Base-by-base conservation (phyloP, 164 flowering plant genomes). In the Pachysandra terminalis region DNA sequence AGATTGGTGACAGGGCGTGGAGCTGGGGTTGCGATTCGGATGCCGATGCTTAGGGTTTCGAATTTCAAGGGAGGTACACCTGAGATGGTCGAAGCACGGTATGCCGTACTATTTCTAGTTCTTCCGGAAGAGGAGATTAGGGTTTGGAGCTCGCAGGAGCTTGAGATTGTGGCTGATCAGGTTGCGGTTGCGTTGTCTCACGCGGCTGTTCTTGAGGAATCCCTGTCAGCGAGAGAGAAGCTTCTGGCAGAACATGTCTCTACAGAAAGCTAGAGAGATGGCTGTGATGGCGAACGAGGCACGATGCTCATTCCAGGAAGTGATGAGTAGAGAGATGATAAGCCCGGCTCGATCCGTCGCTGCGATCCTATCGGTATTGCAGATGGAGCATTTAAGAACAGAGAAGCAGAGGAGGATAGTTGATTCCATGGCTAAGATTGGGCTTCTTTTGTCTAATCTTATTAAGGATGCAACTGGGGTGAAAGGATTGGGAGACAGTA, bases 101-200 rank as follows among this genome's bases (percentile, higher is more conserved):
- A 78, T 58, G 79, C 74, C 0, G 40, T 80, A 0, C 63, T 80
- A 21, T 79, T 80, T n/a, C 61, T 80, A 68, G 75, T 80, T 25
- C 72, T 78, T 25, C 81, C 75, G 0, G 49, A 13, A 14, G 68
- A 57, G 35, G 54, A 32, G 2, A 23, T 19, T 32, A 60, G 79
- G 62, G 65, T 5, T 15, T 76, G 77, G 82, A 24, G 45, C 28
- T 24, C 35, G 0, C 71, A 73, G 10, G 80, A 76, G 57, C 68
- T 79, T 19, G 75, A 79, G 63, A 67, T 56, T 14, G 80, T 76
- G 9, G 77, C 75, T 14, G 82, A 79, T 65, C 80, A 79, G 69
- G 80, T 80, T 5, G 90, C 89, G 21, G 93, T 86, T 49, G 93
- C 93, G 48, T 80, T 88, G n/a, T 88, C 90, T 0, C 93, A 86